These are phyloP conservation scores for Mycena epipterygia DNA, from an alignment of 768 basidiomycete genomes.

Conservation along the genomic window DNA sequence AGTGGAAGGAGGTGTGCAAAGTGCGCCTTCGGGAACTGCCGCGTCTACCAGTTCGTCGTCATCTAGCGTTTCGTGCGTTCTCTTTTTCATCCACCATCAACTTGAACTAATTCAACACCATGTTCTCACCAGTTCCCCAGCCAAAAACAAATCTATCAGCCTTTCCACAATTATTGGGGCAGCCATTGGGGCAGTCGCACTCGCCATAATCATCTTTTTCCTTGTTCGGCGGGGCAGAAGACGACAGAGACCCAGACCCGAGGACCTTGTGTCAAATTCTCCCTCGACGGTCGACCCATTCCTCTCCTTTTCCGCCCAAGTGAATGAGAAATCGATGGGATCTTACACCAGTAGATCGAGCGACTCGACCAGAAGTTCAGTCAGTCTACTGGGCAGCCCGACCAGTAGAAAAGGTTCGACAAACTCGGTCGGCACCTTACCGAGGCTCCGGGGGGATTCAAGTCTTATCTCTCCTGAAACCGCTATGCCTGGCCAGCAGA, in stretches of 20 bases:
- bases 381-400: neutral
- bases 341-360: neutral
- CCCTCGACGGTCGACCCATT: conserved; percentile 13
- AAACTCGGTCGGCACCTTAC: neutral
- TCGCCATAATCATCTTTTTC: neutral
- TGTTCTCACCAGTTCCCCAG: neutral
- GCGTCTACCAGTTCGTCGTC: neutral
- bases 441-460: neutral
- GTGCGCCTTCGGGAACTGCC: neutral
- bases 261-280: neutral
- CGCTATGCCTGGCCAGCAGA: neutral
- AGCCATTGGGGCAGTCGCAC: neutral
- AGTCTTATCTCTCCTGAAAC: too few relatives aligned
- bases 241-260: neutral
- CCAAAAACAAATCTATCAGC: neutral
- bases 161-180: conserved; percentile 6
- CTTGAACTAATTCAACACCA: neutral
- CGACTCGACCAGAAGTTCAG: neutral
- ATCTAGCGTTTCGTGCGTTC: neutral
- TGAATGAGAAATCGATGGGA: conserved; percentile 4
- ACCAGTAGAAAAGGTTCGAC: neutral
- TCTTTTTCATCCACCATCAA: neutral
- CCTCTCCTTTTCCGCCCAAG: neutral
- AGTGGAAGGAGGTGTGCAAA: too few relatives aligned
- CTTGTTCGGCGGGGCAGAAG: neutral